These are phyloP conservation scores for Allomyces arbusculus DNA, from an alignment of 192 early-diverging fungal species.

Conservation along the genomic window DNA sequence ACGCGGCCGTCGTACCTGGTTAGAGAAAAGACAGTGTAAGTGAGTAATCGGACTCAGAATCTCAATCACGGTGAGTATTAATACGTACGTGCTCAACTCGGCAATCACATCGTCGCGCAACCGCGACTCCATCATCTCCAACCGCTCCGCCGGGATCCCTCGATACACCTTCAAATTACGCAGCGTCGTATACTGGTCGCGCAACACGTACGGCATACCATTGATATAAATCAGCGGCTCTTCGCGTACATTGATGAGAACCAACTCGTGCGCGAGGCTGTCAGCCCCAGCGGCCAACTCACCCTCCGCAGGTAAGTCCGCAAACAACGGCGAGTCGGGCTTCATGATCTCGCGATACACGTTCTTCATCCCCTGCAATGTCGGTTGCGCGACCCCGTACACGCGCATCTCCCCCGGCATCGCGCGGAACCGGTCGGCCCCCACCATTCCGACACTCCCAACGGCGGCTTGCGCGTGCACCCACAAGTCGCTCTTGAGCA, in stretches of 20 bases:
- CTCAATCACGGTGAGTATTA: too few species aligned
- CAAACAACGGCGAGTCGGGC: too few species aligned
- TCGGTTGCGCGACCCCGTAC: constrained; percentile 37
- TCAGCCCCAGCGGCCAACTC: too few species aligned
- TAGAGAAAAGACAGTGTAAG: too few species aligned
- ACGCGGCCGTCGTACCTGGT: constrained; percentile 16
- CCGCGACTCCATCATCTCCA: constrained; percentile 29
- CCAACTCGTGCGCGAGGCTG: constrained; percentile 6
- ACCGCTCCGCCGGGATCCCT: constrained; percentile 25
- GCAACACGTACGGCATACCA: constrained; percentile 38
- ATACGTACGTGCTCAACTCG: constrained; percentile 19
- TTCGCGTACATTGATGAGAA: constrained; percentile 49
- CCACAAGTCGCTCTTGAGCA: neutral
- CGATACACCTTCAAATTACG: constrained; percentile 37
- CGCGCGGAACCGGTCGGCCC: constrained; percentile 31
- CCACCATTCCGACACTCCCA: constrained; percentile 16
- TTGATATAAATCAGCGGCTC: constrained; percentile 47
- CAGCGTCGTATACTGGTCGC: constrained; percentile 31
- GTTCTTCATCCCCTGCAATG: constrained; percentile 28
- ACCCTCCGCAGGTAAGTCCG: too few species aligned
- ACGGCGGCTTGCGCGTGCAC: too few species aligned
- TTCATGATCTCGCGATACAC: constrained; percentile 13
- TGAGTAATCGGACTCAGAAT: too few species aligned
- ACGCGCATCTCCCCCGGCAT: constrained; percentile 14
- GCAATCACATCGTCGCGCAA: constrained; percentile 31